Percentiles rank a stretch among this genome's conserved stretches.
Evolutionary conservation across 2,329 filamentous ascomycete genomes (phyloP).

Genomic region (Scedosporium dehoogii): DNA sequence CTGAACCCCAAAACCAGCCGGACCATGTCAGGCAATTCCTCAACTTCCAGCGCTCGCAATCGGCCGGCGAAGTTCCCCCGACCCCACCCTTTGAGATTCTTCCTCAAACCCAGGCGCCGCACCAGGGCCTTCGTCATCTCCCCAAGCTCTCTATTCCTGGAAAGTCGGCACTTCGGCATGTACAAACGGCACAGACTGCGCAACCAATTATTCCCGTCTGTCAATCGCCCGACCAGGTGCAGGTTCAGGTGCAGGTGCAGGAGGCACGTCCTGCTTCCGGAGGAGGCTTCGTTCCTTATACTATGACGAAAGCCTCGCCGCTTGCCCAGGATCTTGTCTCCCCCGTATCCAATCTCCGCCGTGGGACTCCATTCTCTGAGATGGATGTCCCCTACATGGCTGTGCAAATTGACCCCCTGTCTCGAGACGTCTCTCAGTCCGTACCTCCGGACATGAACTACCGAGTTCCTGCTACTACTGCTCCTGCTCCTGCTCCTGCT

Average conservation of each 20-base stretch:
- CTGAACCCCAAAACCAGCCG: conserved; percentile 70
- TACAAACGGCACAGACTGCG: conserved; percentile 11
- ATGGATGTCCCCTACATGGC: conserved; percentile 79
- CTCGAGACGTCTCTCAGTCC: conserved; percentile 75
- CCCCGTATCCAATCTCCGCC: conserved; percentile 56
- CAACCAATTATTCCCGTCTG: conserved; percentile 9
- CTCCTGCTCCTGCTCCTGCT: conserved; percentile 13
- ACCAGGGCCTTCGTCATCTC: conserved; percentile 46
- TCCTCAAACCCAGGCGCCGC: conserved; percentile 23
- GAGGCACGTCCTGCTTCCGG: conserved; percentile 3
- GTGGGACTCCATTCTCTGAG: conserved; percentile 82
- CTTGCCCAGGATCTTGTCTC: conserved; percentile 48
- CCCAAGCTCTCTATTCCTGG: conserved; percentile 53
- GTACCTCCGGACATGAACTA: conserved; percentile 92
- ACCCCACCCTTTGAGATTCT: conserved; percentile 55
- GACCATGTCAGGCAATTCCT: conserved; percentile 92
- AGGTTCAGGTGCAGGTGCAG: conserved; percentile 8
- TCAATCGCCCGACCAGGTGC: conserved; percentile 7
- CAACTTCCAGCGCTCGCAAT: conserved; percentile 61
- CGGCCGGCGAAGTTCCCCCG: conserved; percentile 47
- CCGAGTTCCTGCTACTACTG: conserved; percentile 26
- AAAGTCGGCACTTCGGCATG: conserved; percentile 18
- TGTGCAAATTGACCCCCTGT: conserved; percentile 59
- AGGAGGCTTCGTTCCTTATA: conserved; percentile 34
- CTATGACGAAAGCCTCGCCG: conserved; percentile 40